These are phyloP conservation scores for Ogataea methanolica DNA, from an alignment of 805 yeast species.

Conservation along the genomic window DNA sequence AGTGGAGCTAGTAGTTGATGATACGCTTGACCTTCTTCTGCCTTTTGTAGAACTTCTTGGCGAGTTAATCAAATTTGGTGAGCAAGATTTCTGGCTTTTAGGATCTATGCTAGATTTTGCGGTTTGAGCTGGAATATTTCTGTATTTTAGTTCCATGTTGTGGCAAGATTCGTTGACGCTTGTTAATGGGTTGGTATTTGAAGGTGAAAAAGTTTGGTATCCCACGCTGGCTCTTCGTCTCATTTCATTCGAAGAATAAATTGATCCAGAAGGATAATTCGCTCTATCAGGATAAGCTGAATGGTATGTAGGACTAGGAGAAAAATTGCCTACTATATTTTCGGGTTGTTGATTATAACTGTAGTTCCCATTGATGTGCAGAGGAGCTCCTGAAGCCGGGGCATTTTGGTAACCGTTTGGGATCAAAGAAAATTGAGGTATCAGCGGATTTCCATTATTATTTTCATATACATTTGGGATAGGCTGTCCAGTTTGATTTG, in stretches of 20 bases:
- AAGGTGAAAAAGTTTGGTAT: neutral
- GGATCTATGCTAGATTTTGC: no score
- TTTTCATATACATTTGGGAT: no score
- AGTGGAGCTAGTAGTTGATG: neutral
- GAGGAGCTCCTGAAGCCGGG: neutral
- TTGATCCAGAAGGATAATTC: neutral
- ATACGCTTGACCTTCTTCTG: neutral
- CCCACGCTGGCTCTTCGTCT: neutral
- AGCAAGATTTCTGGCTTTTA: no score
- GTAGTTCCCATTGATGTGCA: neutral
- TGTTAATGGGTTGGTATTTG: neutral
- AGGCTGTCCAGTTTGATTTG: no score
- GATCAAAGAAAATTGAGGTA: neutral
- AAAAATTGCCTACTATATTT: neutral
- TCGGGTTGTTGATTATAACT: neutral
- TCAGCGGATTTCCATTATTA: neutral
- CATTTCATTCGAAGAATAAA: neutral
- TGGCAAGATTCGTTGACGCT: neutral
- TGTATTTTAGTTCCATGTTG: neutral
- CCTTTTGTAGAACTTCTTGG: neutral
- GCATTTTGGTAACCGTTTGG: neutral
- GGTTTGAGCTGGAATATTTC: neutral
- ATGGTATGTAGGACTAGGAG: neutral
- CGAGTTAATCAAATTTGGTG: neutral
- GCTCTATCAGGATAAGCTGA: neutral